Evolutionary conservation across 202 grass and related monocot species (phyloP), one percentile per base, ranked within the genome.

Genomic region (Setaria italica): DNA sequence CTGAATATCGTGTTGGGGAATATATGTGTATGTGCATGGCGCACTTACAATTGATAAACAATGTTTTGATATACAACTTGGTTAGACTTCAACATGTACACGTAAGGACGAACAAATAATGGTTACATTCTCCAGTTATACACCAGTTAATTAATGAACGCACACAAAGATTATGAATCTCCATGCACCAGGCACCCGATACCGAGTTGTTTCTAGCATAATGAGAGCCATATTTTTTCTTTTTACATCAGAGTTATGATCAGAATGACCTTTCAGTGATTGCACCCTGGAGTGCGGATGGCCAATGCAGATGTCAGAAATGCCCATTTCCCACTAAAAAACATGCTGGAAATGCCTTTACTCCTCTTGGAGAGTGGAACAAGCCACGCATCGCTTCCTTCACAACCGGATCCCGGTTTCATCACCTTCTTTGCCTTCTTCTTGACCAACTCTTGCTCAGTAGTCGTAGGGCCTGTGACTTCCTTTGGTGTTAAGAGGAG

Each of bases 241-340:
- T 66, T 85, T 70, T 66, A 82, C 58, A 65, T 6, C 8, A 35
- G 50, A 57, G 50, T 68, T 58, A 88, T 79, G 78, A 76, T 41
- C 73, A 85, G 60, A 79, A 71, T 82, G 87, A 75, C 82, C 71
- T 71, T 85, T 89, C 78, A 92, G 88, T 85, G 89, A 71, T 85
- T 82, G 81, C 74, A 80, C 72, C 76, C 89, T 76, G 78, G 70
- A 62, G 72, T 74, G 70, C 81, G 67, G 81, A 89, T 74, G 79
- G 87, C 89, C 69, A 90, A 85, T 72, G 88, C 80, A 79, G 88
- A 80, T 77, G 73, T 85, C 51, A 89, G 82, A 89, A 92, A 90
- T 11, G 88, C 47, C 87, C 94, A 97, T 90, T 94, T 97, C 88
- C 82, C 85, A 86, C 87, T 74, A n/a, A 92, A 92, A 94, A 94